Evolutionary conservation across 2,329 filamentous ascomycete genomes (phyloP), one percentile per base, ranked within the genome.

Genomic region (Diplodia scrobiculata): DNA sequence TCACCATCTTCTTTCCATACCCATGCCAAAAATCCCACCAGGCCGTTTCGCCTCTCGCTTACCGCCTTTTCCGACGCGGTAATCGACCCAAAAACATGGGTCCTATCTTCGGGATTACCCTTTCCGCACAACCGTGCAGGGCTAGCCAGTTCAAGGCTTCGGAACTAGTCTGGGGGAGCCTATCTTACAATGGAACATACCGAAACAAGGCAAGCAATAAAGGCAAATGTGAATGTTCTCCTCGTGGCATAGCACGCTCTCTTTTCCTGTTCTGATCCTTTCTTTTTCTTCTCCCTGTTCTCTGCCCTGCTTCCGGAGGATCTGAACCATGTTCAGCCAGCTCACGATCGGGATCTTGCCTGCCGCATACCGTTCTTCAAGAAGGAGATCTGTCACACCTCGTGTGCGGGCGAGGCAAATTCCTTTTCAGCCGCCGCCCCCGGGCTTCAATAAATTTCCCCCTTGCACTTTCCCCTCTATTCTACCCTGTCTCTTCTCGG

Each of bases 301-400:
- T 32, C 29, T 7, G 29, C 41, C 17, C 17, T 45, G 41, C 41
- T 45, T 41, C 41, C 10, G 41, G 19, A 7, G 41, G n/a, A 45
- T n/a, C 41, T 45, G 41, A n/a, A 27, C 48, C 48, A 10, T 29
- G 27, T 32, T 17, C 14, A 27, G 47, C 10, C 19, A 50, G 21
- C 21, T 53, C 50, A 29, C 50, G 25, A 53, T 53, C 50, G 50
- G 50, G 14, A 53, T 27, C 27, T 32, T 13, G 6, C 27, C 27
- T 32, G 17, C 21, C 21, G 14, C 21, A 11, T 17, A 34, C 50
- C 50, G 32, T 25, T 38, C 32, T 55, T 55, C 53, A 38, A 38
- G 32, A 55, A 55, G 53, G 11, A 55, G 32, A 55, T 55, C 53
- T 25, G 53, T 55, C 50, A 34, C 50, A 53, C 50, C 17, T 29